Evolutionary conservation across 2,329 filamentous ascomycete genomes (phyloP).

Genomic region (Pseudogymnoascus sp.): DNA sequence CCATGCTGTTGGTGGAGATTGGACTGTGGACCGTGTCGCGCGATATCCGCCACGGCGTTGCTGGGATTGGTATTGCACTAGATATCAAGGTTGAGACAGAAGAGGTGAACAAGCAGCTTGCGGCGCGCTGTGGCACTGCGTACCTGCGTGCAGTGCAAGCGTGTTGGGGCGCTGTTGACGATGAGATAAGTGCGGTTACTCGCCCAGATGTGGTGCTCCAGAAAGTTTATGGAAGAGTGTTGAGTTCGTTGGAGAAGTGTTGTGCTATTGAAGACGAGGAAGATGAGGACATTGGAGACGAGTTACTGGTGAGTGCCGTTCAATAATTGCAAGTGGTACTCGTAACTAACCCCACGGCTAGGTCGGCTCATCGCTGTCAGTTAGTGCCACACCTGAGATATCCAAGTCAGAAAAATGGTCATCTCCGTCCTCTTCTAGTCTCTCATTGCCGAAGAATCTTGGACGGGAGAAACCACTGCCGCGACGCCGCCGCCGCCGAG

Average conservation of each 20-base stretch:
- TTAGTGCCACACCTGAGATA: not conserved
- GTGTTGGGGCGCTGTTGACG: slow-evolving; percentile 65
- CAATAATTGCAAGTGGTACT: not conserved
- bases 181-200: slow-evolving; percentile 43
- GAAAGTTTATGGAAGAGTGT: slow-evolving; percentile 47
- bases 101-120: slow-evolving; percentile 22
- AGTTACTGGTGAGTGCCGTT: slow-evolving; percentile 30
- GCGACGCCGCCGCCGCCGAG: not conserved
- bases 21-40: slow-evolving; percentile 65
- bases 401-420: not conserved
- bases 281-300: slow-evolving; percentile 45
- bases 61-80: slow-evolving; percentile 11
- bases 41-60: slow-evolving; percentile 25
- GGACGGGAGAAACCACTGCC: slow-evolving; percentile 2
- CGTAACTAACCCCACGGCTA: not conserved
- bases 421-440: not conserved
- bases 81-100: slow-evolving; percentile 21
- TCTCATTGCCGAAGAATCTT: not conserved
- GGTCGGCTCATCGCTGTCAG: not conserved
- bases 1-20: slow-evolving; percentile 66
- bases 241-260: slow-evolving; percentile 48
- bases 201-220: slow-evolving; percentile 50
- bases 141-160: slow-evolving; percentile 70
- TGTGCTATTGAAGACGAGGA: slow-evolving; percentile 55
- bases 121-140: slow-evolving; percentile 58